Percentiles rank a stretch among this genome's conserved stretches.
Conservation (phyloP, 208 protist genomes). For the Ichthyophonus hoferi region DNA sequence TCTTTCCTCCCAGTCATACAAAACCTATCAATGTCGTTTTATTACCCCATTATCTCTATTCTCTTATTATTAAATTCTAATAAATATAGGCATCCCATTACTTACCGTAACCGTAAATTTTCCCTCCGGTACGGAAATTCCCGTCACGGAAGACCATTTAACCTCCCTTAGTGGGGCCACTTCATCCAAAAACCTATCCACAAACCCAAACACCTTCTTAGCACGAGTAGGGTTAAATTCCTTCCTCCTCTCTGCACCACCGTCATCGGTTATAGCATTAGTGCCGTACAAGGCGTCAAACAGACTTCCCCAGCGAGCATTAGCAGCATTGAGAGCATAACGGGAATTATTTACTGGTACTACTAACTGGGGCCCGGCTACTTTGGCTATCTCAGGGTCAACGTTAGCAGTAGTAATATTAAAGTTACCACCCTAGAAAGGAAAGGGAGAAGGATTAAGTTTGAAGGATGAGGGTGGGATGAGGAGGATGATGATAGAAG, state of each 20-base stretch:
- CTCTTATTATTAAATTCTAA: no score
- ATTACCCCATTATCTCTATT: no score
- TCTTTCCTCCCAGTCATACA: not conserved
- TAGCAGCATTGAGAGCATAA: constrained; percentile 25
- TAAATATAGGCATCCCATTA: not conserved
- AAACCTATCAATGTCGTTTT: no score
- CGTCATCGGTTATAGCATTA: not conserved
- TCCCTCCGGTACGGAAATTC: not conserved
- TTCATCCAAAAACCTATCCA: constrained; percentile 14
- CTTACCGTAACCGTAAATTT: not conserved
- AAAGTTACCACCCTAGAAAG: not conserved
- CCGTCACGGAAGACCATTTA: not conserved
- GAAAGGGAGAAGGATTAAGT: no score
- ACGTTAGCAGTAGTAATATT: constrained; percentile 17
- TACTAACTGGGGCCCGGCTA: constrained; percentile 23
- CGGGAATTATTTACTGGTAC: constrained; percentile 29
- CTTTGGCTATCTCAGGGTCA: constrained; percentile 15
- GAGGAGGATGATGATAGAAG: no score
- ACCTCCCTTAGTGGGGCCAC: not conserved
- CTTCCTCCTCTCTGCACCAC: not conserved
- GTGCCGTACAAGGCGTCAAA: constrained; percentile 30
- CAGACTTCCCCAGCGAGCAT: constrained; percentile 11
- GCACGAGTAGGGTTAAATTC: constrained; percentile 15
- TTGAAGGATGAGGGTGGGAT: no score
- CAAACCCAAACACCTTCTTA: constrained; percentile 2